Conservation (phyloP, 345 rosid species). For the Citropsis articulata region DNA sequence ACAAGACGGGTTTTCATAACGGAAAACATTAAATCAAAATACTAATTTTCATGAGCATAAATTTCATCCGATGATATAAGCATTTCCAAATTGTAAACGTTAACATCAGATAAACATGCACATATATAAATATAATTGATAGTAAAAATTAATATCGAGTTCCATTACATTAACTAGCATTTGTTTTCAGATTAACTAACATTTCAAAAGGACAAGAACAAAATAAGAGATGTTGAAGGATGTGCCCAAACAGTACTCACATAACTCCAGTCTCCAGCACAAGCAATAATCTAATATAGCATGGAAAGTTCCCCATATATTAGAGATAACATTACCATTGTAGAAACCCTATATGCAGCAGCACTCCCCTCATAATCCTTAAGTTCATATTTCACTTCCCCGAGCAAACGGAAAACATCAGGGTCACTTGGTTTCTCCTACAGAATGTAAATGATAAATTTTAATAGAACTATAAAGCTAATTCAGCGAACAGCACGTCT, state of each 20-base stretch:
- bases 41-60: neutral
- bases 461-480: constrained; percentile 14
- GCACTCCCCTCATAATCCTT: constrained; percentile 87
- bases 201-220: neutral
- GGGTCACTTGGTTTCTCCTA: constrained; percentile 82
- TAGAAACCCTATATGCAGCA: constrained; percentile 68
- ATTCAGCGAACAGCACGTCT: constrained; percentile 13
- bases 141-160: neutral
- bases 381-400: constrained; percentile 86
- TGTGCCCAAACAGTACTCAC: neutral
- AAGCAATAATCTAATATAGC: neutral
- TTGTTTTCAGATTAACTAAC: constrained; percentile 2
- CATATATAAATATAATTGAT: neutral
- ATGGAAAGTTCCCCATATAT: neutral
- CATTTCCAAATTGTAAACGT: neutral
- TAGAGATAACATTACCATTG: constrained; percentile 40
- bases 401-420: constrained; percentile 83
- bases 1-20: too few relatives aligned
- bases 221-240: neutral
- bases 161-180: neutral
- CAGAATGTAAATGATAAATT: constrained; percentile 25
- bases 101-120: neutral
- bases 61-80: neutral
- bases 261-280: neutral
- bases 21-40: too few relatives aligned